A percentile compares a stretch with the other conserved stretches of the same genome.
These are phyloP conservation scores for Sextonia rubra DNA, from an alignment of 164 flowering plant species.

Conservation along the genomic window DNA sequence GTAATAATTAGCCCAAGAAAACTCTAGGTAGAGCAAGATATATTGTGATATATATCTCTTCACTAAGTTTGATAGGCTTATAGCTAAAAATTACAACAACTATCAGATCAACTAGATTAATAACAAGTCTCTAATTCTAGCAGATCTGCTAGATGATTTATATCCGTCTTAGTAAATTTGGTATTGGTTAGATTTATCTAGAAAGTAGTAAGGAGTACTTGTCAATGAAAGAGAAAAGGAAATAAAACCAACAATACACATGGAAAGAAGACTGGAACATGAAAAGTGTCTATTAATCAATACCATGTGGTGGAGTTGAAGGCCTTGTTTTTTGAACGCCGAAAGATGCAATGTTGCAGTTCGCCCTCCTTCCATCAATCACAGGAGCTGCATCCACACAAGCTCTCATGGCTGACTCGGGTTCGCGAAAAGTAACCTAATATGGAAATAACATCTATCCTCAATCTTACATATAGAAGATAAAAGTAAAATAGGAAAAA, in stretches of 20 bases:
- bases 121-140: not conserved
- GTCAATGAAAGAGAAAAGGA: not conserved
- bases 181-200: not conserved
- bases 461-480: not conserved
- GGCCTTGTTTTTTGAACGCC: conserved; percentile 93
- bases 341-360: conserved; percentile 89
- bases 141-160: not conserved
- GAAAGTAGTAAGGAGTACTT: not conserved
- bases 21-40: too few relatives aligned
- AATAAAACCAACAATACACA: not conserved
- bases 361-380: conserved; percentile 77
- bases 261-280: conserved; percentile 5
- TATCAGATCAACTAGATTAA: too few relatives aligned
- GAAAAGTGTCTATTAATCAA: conserved; percentile 20
- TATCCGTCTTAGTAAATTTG: not conserved
- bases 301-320: conserved; percentile 80
- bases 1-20: too few relatives aligned
- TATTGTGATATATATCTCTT: too few relatives aligned
- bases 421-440: conserved; percentile 28
- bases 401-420: conserved; percentile 87
- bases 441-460: not conserved
- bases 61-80: too few relatives aligned
- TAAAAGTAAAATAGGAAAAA: not conserved
- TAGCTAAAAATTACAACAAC: too few relatives aligned
- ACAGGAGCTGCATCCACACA: conserved; percentile 68